Base-by-base conservation (phyloP, 225 moss, liverwort and hornwort species). In the Polytrichum formosum region DNA sequence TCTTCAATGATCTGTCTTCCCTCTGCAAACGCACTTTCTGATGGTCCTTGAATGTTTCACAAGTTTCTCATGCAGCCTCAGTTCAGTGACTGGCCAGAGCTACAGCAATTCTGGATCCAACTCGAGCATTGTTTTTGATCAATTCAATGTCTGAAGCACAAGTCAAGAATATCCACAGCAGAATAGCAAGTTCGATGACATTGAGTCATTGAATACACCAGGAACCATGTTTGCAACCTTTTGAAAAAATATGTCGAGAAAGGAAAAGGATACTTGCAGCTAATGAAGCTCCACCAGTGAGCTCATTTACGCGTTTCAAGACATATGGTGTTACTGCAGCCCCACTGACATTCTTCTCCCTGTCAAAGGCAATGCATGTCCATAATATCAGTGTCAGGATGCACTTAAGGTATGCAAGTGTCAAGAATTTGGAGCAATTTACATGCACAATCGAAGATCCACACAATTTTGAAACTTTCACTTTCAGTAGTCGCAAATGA, bases 281-380 rank as follows among this genome's bases (percentile, higher is more conserved):
- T 68, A 98, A 77, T 58, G 98, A 98, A 53, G 84, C 84, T 65
- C 94, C 94, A 56, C 81, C 84, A 46, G 91, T 94, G 55, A 98
- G 87, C 72, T 94, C 90, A 79, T 94, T 98, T 20, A 98, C 88
- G 53, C 91, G 91, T 23, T 77, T 80, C 67, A 98, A 72, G 35
- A 98, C 67, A 68, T 82, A 94, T 19, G 94, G 98, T 6, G 98
- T 92, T 56, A 98, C 87, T 63, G 85, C 91, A 75, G 81, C 85
- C 22, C 98, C 98, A 29, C 71, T 75, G 54, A 92, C 81, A 53
- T 88, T 76, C 35, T 86, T 85, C 37, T 85, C 79, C 86, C 91
- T 96, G 67, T 35, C 71, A 75, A 60, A 64, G n/a, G n/a, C n/a
- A 22, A 35, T 35, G 23, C 21, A 58, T 58, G 21, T 58, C 23